Conservation (phyloP, 108 stramenopile genomes). For the Nannochloropsis salina region DNA sequence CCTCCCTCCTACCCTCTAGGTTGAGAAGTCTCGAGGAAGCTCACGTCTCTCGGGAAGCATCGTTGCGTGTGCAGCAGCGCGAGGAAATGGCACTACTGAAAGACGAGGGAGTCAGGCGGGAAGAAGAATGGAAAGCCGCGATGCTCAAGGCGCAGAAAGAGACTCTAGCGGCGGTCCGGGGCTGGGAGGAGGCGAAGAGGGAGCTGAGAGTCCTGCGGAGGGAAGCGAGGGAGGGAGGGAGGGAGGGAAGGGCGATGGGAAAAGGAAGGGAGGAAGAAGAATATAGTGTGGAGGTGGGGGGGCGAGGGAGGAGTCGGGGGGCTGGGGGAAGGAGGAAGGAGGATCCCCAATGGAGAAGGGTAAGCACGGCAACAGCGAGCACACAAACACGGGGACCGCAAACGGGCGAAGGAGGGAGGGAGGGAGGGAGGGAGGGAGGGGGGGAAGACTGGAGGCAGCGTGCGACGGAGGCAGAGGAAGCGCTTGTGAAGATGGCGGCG, state of each 20-base stretch:
- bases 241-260: neutral
- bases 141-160: no score
- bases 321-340: neutral
- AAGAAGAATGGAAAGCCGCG: no score
- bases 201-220: neutral
- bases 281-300: neutral
- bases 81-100: neutral
- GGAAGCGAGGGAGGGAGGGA: neutral
- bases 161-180: neutral
- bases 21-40: neutral
- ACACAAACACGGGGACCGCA: neutral
- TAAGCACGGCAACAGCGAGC: neutral
- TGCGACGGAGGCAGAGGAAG: neutral
- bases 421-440: neutral
- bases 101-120: neutral
- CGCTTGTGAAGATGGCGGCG: no score
- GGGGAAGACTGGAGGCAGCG: neutral
- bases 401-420: conserved; percentile 6
- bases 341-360: no score
- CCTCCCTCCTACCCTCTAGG: neutral
- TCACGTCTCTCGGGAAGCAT: neutral
- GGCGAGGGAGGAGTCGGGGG: neutral
- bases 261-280: neutral
- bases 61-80: neutral
- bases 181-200: neutral